Percentiles rank a stretch among this genome's conserved stretches.
phyloP scores from a whole-genome alignment of 768 basidiomycete genomes.

The Rhodosporidiobolus odoratus region DNA sequence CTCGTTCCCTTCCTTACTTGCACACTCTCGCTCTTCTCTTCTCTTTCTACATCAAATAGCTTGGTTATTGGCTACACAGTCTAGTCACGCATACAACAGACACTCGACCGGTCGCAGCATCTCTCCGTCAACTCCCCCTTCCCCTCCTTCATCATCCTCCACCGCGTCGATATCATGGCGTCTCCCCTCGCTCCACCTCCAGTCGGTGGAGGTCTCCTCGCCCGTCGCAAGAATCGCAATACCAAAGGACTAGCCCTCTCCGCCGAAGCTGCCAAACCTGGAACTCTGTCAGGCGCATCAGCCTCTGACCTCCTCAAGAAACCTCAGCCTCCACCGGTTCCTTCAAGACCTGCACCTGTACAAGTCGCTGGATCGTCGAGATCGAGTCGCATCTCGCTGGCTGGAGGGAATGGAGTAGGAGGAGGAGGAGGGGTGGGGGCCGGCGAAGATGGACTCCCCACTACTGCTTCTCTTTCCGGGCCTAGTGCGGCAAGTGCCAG shows the following conservation, averaged over 20 bases:
- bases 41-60: too few species aligned
- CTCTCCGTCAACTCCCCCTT: not conserved
- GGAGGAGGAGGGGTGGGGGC: too few species aligned
- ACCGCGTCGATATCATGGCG: not conserved
- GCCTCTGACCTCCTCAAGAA: constrained; percentile 12
- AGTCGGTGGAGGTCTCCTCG: not conserved
- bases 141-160: not conserved
- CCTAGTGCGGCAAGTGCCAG: constrained; percentile 46
- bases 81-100: too few species aligned
- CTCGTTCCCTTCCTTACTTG: not conserved
- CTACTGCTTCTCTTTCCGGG: constrained; percentile 41
- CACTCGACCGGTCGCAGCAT: too few species aligned
- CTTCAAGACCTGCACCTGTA: constrained; percentile 12
- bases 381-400: constrained; percentile 2
- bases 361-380: constrained; percentile 27
- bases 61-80: too few species aligned
- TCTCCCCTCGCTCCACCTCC: not conserved
- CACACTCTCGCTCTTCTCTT: not conserved
- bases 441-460: constrained; percentile 1
- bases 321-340: constrained; percentile 2
- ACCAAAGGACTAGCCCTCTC: constrained; percentile 39
- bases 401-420: not conserved
- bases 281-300: constrained; percentile 20
- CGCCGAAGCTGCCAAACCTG: constrained; percentile 36
- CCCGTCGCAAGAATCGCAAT: constrained; percentile 38